Conservation (phyloP, 202 grass and related monocot species). For the Panicum virgatum region DNA sequence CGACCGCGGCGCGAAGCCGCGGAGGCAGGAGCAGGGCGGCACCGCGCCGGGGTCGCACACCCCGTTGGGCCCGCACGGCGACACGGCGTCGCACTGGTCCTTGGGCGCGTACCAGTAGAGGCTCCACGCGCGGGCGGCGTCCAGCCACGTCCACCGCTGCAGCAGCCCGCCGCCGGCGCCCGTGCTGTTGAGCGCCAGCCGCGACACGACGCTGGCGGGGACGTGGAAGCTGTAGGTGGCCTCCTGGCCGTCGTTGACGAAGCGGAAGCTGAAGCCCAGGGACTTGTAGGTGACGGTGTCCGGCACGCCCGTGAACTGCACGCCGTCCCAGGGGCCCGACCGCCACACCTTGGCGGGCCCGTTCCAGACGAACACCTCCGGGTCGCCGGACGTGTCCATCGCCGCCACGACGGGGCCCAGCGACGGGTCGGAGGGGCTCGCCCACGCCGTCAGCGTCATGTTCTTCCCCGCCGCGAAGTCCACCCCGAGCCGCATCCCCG, state of each 20-base stretch:
- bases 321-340: constrained; percentile 72
- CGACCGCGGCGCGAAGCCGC: constrained; percentile 46
- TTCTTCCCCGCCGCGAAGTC: constrained; percentile 45
- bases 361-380: constrained; percentile 64
- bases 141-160: constrained; percentile 55
- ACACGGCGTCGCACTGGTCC: constrained; percentile 74
- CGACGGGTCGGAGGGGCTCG: constrained; percentile 63
- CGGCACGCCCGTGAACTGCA: constrained; percentile 62
- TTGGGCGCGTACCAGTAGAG: constrained; percentile 71
- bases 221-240: constrained; percentile 63
- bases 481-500: constrained; percentile 66
- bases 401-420: constrained; percentile 38
- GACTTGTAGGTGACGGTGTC: constrained; percentile 44
- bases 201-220: constrained; percentile 36
- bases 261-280: constrained; percentile 49
- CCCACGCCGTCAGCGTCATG: constrained; percentile 71
- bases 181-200: constrained; percentile 53
- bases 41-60: constrained; percentile 44
- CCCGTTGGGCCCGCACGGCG: constrained; percentile 53
- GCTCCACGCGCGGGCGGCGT: constrained; percentile 35
- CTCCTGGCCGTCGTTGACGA: constrained; percentile 44
- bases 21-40: constrained; percentile 58
- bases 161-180: constrained; percentile 31
- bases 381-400: constrained; percentile 52
- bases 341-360: constrained; percentile 45